Evolutionary conservation across 441 rosid genomes (phyloP).

Genomic region (Adansonia madagascariensis): DNA sequence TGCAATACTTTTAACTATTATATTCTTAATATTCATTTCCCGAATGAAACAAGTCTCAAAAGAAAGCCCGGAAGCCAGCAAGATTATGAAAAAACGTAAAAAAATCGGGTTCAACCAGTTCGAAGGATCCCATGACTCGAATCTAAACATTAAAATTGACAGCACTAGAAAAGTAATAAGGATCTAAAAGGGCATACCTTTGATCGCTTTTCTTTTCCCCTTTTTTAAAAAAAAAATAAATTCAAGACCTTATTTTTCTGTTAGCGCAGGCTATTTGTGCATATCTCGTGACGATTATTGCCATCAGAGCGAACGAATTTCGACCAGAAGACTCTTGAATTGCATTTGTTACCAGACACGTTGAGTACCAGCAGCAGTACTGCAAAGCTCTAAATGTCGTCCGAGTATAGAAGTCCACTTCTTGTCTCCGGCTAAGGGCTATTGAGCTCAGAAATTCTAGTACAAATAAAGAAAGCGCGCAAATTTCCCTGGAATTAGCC

Average conservation of each 20-base stretch:
- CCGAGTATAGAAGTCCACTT: background rate
- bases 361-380: background rate
- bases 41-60: background rate
- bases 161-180: background rate
- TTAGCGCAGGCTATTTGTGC: background rate
- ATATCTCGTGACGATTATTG: background rate
- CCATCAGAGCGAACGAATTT: no score
- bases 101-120: background rate
- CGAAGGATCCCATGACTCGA: background rate
- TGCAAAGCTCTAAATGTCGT: background rate
- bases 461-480: background rate
- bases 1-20: background rate
- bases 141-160: background rate
- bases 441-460: slow-evolving; percentile 19
- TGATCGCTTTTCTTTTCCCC: background rate
- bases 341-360: slow-evolving; percentile 3
- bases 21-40: background rate
- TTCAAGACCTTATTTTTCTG: background rate
- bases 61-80: background rate
- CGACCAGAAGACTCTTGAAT: background rate
- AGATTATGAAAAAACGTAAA: background rate
- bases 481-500: slow-evolving; percentile 26
- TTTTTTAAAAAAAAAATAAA: no score
- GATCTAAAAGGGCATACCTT: background rate
- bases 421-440: background rate